Evolutionary conservation across 2,329 filamentous ascomycete species (phyloP).

Genomic region (Lizonia empirigonia): DNA sequence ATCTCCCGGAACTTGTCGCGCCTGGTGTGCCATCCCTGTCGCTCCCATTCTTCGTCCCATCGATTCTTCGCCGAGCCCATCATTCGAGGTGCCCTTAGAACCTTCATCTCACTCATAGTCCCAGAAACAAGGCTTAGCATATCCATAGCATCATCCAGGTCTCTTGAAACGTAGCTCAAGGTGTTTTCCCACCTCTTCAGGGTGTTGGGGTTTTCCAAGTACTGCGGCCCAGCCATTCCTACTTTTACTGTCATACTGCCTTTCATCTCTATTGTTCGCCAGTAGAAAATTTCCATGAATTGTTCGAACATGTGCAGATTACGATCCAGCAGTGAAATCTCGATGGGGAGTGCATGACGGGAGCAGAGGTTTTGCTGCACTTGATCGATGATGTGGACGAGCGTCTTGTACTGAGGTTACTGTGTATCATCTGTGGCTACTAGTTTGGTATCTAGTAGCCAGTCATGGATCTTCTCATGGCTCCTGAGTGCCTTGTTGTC

Average conservation of each 20-base stretch:
- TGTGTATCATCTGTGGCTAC: slow-evolving; percentile 1
- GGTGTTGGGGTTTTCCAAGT: neutral
- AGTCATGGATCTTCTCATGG: slow-evolving; percentile 4
- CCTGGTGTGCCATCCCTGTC: neutral
- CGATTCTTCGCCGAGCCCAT: neutral
- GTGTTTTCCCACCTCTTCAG: slow-evolving; percentile 14
- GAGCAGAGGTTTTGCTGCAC: slow-evolving; percentile 10
- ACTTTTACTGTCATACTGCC: slow-evolving; percentile 4
- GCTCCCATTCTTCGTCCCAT: slow-evolving; percentile 9
- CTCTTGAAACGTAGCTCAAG: slow-evolving; percentile 10
- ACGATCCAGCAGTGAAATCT: slow-evolving; percentile 8
- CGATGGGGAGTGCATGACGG: slow-evolving; percentile 5
- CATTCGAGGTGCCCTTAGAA: slow-evolving; percentile 4
- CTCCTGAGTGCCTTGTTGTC: neutral
- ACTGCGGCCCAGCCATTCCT: slow-evolving; percentile 10
- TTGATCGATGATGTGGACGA: slow-evolving; percentile 12
- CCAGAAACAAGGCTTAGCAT: slow-evolving; percentile 15
- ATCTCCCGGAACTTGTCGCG: neutral
- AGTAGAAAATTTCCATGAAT: slow-evolving; percentile 16
- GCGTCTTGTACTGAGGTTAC: neutral
- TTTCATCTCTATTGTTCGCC: slow-evolving; percentile 10
- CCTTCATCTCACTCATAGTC: slow-evolving; percentile 1
- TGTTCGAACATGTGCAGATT: slow-evolving; percentile 19
- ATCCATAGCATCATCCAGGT: slow-evolving; percentile 17
- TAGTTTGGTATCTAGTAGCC: neutral